A percentile compares a stretch with the other conserved stretches of the same genome.
phyloP scores from a whole-genome alignment of 208 protist genomes.

The Crithidia bombi region DNA sequence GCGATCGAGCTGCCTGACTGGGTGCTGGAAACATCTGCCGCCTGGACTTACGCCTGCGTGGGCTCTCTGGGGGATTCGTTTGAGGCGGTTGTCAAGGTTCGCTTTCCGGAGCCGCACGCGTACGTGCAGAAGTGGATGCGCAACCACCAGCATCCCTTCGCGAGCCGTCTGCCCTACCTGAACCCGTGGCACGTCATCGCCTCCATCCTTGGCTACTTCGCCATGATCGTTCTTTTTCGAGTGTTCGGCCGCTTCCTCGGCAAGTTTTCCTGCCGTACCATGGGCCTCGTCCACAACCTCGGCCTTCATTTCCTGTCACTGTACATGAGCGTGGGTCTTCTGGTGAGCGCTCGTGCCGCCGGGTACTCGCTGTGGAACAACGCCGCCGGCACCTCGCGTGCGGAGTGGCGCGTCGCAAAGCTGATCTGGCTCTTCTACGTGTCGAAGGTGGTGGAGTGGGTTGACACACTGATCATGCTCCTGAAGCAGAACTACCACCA shows the following conservation, averaged over 20 bases:
- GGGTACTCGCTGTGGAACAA: conserved; percentile 81
- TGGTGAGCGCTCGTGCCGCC: conserved; percentile 59
- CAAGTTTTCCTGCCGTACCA: conserved; percentile 49
- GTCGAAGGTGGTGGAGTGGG: conserved; percentile 80
- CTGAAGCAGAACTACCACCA: conserved; percentile 82
- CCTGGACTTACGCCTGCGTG: conserved; percentile 34
- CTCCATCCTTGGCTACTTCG: conserved; percentile 52
- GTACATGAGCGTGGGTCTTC: conserved; percentile 76
- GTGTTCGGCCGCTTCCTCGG: conserved; percentile 48
- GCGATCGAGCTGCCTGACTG: conserved; percentile 67
- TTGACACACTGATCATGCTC: conserved; percentile 79
- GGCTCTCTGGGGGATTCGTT: conserved; percentile 37
- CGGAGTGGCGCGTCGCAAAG: conserved; percentile 70
- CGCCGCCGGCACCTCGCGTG: conserved; percentile 39
- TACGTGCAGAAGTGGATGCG: conserved; percentile 26
- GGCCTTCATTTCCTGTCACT: conserved; percentile 63
- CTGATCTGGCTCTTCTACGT: conserved; percentile 82
- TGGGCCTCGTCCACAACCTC: conserved; percentile 74
- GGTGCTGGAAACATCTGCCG: conserved; percentile 36
- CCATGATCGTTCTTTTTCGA: conserved; percentile 34
- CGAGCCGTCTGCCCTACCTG: conserved; percentile 51
- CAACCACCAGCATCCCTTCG: conserved; percentile 54
- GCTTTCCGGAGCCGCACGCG: conserved; percentile 31
- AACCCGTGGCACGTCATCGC: conserved; percentile 59
- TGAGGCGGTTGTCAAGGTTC: conserved; percentile 32